Evolutionary conservation across 768 basidiomycete genomes (phyloP).

Genomic region (Panaeolus papilionaceus): DNA sequence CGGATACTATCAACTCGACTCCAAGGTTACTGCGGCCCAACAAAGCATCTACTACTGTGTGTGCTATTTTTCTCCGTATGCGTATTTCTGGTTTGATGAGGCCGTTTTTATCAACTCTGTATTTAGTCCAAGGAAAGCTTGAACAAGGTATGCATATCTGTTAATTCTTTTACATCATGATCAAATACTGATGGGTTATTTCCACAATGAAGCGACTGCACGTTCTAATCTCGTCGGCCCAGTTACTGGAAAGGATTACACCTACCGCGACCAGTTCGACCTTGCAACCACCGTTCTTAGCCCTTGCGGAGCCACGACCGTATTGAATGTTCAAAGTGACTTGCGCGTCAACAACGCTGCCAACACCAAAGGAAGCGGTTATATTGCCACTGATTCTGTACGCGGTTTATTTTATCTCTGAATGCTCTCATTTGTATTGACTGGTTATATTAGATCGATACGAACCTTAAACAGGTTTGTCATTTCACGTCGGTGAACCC

Average conservation of each 20-base stretch:
- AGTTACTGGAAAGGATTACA: slow-evolving; percentile 26
- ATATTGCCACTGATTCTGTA: slow-evolving; percentile 32
- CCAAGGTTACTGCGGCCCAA: slow-evolving; percentile 30
- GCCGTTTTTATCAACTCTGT: background rate
- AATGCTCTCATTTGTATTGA: background rate
- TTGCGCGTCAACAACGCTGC: slow-evolving; percentile 29
- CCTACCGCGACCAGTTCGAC: slow-evolving; percentile 33
- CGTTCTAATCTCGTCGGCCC: slow-evolving; percentile 31
- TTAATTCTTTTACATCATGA: background rate
- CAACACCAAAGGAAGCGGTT: slow-evolving; percentile 30
- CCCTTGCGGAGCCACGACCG: slow-evolving; percentile 31
- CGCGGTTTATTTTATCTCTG: slow-evolving; percentile 9
- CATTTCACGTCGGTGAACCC: background rate
- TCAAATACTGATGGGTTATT: background rate
- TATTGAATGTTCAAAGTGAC: slow-evolving; percentile 31
- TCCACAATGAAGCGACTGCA: slow-evolving; percentile 24
- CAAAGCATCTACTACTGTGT: slow-evolving; percentile 34
- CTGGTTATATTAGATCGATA: slow-evolving; percentile 20
- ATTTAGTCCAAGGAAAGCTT: slow-evolving; percentile 32
- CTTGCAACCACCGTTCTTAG: slow-evolving; percentile 30
- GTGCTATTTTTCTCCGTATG: background rate
- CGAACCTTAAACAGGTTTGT: slow-evolving; percentile 20
- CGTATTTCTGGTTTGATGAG: background rate
- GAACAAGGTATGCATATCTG: slow-evolving; percentile 25
- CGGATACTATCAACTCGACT: slow-evolving; percentile 34